Evolutionary conservation across 129 eudicot genomes (phyloP).

Genomic region (Escallonia rubra): DNA sequence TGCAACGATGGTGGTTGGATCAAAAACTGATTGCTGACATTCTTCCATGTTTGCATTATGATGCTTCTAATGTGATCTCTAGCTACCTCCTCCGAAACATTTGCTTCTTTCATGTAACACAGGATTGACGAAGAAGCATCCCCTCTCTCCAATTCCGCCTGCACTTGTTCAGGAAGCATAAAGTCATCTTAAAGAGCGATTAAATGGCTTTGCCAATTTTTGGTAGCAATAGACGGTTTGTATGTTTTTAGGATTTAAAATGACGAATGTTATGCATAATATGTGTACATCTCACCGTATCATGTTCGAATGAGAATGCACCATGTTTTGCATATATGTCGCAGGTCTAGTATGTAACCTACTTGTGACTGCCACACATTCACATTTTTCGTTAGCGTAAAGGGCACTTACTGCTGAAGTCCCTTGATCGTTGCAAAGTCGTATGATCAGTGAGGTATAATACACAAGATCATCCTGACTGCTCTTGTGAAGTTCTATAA

Average conservation of each 20-base stretch:
- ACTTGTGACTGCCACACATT: background rate
- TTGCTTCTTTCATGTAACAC: conserved; percentile 18
- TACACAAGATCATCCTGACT: conserved; percentile 19
- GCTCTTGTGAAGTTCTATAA: background rate
- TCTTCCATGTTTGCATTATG: conserved; percentile 14
- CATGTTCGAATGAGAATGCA: no score
- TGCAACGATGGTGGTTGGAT: background rate
- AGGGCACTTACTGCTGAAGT: conserved; percentile 33
- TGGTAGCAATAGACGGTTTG: no score
- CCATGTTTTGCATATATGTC: no score
- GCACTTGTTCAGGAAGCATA: background rate
- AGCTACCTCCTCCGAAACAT: conserved; percentile 17
- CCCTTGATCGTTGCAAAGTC: conserved; percentile 53
- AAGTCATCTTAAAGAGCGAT: background rate
- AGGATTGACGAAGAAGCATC: conserved; percentile 17
- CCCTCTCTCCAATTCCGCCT: conserved; percentile 47
- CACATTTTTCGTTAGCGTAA: no score
- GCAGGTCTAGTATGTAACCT: background rate
- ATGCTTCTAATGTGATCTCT: conserved; percentile 3
- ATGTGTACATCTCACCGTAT: no score
- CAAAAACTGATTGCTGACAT: conserved; percentile 1
- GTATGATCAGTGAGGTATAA: conserved; percentile 30
- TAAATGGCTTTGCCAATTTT: background rate
- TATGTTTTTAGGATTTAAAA: no score
- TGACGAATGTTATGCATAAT: no score